Conservation (phyloP, 495 filamentous ascomycete genomes). For the Neurospora tetrasperma region DNA sequence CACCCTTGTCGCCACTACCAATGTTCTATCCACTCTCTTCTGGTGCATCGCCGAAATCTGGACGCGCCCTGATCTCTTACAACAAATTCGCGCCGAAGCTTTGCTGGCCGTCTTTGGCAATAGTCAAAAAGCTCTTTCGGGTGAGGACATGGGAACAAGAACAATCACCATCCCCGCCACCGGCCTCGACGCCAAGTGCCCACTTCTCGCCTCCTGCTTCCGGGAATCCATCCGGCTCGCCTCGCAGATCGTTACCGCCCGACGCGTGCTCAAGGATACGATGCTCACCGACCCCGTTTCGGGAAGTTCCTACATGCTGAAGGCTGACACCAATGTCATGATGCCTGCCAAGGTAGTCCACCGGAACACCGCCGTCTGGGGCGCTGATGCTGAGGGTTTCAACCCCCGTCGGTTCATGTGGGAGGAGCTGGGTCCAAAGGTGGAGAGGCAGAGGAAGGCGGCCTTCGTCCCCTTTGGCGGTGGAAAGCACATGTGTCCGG, state of each 20-base stretch:
- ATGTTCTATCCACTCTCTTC: slow-evolving; percentile 14
- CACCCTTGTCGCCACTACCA: slow-evolving; percentile 6
- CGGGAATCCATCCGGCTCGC: slow-evolving; percentile 16
- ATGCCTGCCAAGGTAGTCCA: slow-evolving; percentile 19
- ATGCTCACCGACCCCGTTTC: slow-evolving; percentile 10
- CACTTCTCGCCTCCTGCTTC: slow-evolving; percentile 9
- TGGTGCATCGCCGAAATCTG: slow-evolving; percentile 13
- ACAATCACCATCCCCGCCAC: background rate
- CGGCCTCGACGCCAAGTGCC: slow-evolving; percentile 3
- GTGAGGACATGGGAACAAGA: background rate
- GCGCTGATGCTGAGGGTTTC: slow-evolving; percentile 19
- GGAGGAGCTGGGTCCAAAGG: slow-evolving; percentile 7
- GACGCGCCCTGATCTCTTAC: slow-evolving; percentile 3
- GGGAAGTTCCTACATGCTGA: slow-evolving; percentile 23
- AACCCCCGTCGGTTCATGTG: slow-evolving; percentile 24
- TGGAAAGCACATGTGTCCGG: slow-evolving; percentile 35
- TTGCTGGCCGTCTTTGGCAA: background rate
- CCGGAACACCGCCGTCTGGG: slow-evolving; percentile 22
- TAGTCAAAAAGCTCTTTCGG: background rate
- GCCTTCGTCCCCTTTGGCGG: slow-evolving; percentile 36
- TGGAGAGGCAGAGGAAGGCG: slow-evolving; percentile 8
- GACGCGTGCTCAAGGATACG: slow-evolving; percentile 24
- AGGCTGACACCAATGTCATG: slow-evolving; percentile 24
- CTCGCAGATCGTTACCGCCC: slow-evolving; percentile 6
- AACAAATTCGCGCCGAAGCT: slow-evolving; percentile 8